Conservation (phyloP, 352 stramenopile genomes). For the Pythium guiyangense region DNA sequence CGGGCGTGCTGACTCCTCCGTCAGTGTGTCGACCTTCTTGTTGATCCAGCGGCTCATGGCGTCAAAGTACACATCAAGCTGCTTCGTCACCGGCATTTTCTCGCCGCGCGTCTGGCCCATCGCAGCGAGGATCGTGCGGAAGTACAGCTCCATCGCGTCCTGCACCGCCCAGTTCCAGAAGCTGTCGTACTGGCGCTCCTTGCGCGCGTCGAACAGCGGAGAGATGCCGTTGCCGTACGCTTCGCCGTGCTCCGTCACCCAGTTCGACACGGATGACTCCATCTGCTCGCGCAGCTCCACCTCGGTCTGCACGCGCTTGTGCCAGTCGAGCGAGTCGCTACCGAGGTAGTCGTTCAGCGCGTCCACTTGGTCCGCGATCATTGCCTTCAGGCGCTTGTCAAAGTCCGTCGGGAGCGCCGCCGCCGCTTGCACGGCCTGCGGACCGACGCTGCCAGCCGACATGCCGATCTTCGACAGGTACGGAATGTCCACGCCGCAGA, state of each 20-base stretch:
- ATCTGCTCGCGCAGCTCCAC: constrained; percentile 43
- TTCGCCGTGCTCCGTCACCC: constrained; percentile 55
- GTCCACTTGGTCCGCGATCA: constrained; percentile 18
- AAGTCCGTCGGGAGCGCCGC: background rate
- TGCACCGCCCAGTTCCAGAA: constrained; percentile 83
- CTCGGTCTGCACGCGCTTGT: constrained; percentile 46
- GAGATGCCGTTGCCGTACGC: constrained; percentile 48
- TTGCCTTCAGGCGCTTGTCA: constrained; percentile 12
- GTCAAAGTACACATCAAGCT: too few relatives aligned
- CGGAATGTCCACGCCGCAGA: background rate
- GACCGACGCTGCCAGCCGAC: constrained; percentile 18
- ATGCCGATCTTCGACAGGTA: constrained; percentile 33
- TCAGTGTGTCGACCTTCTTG: too few relatives aligned
- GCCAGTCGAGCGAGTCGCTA: constrained; percentile 43
- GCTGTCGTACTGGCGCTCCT: constrained; percentile 73
- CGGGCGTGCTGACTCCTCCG: too few relatives aligned
- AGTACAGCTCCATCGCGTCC: constrained; percentile 64
- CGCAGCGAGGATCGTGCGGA: too few relatives aligned
- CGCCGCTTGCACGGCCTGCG: background rate
- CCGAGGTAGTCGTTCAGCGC: too few relatives aligned
- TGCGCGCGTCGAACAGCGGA: constrained; percentile 61
- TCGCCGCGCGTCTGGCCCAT: too few relatives aligned
- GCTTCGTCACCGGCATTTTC: too few relatives aligned
- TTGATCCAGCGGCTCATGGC: constrained; percentile 55
- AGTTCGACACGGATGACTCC: constrained; percentile 43